These are phyloP conservation scores for Gliomastix tumulicola DNA, from an alignment of 2,329 filamentous ascomycete species.

Conservation along the genomic window DNA sequence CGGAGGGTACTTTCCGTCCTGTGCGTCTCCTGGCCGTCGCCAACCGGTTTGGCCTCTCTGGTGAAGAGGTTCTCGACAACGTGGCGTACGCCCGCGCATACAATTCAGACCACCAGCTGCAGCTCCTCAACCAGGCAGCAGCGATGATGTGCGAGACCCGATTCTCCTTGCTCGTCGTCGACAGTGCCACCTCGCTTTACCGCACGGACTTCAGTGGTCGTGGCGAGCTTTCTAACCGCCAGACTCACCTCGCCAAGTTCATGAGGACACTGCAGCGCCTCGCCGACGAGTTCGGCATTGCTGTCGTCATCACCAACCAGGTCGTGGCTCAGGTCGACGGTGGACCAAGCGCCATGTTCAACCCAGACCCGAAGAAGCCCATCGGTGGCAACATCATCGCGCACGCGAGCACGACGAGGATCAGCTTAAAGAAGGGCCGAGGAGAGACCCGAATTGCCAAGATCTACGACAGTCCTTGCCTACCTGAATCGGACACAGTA, in stretches of 20 bases:
- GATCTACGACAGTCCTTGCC: slow-evolving; percentile 96
- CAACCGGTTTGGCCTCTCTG: slow-evolving; percentile 87
- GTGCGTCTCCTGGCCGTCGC: slow-evolving; percentile 87
- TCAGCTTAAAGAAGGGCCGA: slow-evolving; percentile 92
- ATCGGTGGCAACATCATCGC: slow-evolving; percentile 99
- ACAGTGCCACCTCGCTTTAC: slow-evolving; percentile 92
- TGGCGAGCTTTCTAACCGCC: slow-evolving; percentile 89
- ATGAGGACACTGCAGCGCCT: slow-evolving; percentile 77
- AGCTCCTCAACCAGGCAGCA: slow-evolving; percentile 88
- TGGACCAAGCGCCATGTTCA: slow-evolving; percentile 95
- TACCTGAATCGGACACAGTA: slow-evolving; percentile 92
- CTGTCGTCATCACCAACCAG: slow-evolving; percentile 97
- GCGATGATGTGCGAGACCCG: slow-evolving; percentile 99
- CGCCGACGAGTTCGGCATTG: slow-evolving; percentile 84
- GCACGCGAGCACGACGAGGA: slow-evolving; percentile 88
- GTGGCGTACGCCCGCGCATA: slow-evolving; percentile 97
- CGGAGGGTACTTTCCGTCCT: slow-evolving; percentile 92
- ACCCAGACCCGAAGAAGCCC: slow-evolving; percentile 97
- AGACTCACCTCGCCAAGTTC: slow-evolving; percentile 83
- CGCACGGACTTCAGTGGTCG: slow-evolving; percentile 95
- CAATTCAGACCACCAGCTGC: slow-evolving; percentile 96
- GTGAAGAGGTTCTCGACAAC: slow-evolving; percentile 96
- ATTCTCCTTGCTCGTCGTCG: slow-evolving; percentile 91
- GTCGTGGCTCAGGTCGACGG: slow-evolving; percentile 98
- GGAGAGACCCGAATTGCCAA: slow-evolving; percentile 96